Base-by-base conservation (phyloP, 108 stramenopile species). In the Epipyxis sp. region DNA sequence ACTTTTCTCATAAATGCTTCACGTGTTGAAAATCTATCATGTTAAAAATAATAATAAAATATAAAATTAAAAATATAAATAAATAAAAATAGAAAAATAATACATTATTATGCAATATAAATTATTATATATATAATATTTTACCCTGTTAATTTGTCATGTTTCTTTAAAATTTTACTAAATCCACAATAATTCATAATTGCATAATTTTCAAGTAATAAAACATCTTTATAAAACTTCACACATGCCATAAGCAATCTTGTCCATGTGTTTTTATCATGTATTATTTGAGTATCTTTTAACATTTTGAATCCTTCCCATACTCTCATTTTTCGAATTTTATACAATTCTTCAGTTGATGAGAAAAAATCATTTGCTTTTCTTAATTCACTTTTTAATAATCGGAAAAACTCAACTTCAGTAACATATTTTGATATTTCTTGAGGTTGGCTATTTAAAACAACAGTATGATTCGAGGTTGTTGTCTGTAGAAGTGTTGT, bases 111-210 rank as follows among this genome's bases (percentile, higher is more conserved):
- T 20, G 25, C 54, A 57, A 57, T 57, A 57, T 25, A 57, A 16
- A 57, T 16, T 16, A 25, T 20, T 16, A 57, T 16, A 57, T 16
- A 57, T 25, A 57, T 20, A n/a, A n/a, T 50, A 20, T 84, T 72
- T 59, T 89, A 94, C 59, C 93, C 92, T 0, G 96, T 95, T 43
- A 89, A 83, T 80, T 97, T 98, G 89, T 98, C 97, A 84, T 98
- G 97, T 86, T 98, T 98, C 88, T 98, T 98, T 59, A 98, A 85
- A 61, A 97, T 96, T 87, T 98, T 98, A 69, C 84, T 91, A 86
- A 96, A 95, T 37, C 83, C 85, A 34, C 94, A 95, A 82, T 96
- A 98, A 30, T 94, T 98, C 94, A 98, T 97, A 76, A 98, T 96
- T 34, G 97, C 96, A 78, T 89, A 98, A 41, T 94, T 96, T 79